Evolutionary conservation across 768 basidiomycete genomes (phyloP), one percentile per base, ranked within the genome.

Genomic region (Boletus coccyginus): DNA sequence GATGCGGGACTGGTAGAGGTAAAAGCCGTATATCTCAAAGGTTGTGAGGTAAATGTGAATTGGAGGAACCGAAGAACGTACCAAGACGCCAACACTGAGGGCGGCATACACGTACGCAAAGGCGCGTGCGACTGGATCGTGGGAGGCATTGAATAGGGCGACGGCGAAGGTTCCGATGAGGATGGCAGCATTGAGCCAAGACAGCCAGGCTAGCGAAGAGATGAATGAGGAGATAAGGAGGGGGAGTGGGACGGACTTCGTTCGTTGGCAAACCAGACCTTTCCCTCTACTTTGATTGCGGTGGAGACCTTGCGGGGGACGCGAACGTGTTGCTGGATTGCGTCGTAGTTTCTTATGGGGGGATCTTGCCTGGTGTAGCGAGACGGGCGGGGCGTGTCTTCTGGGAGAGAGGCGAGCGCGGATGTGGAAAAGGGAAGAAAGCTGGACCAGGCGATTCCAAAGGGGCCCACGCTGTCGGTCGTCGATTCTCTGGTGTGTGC

Each of bases 241-340:
- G 50, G 46, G 14, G 8, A 29, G 16, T 10, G 13, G 11, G 45
- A 48, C 86, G 57, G 46, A 94, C 92, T 94, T 67, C 92, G 77
- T 73, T 98, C 94, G 66, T 97, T 97, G 10, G 94, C 94, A 70
- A 98, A 96, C 94, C 95, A 98, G 46, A 98, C 94, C 66, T 98
- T 98, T 21, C 85, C 87, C 69, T 98, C 94, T 17, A 98, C 93
- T 60, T 86, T 90, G 64, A 98, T 78, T 0, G 87, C 83, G 1
- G 89, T 88, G 0, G 88, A 76, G 21, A 91, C 83, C 72, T 94
- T 94, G 76, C 88, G 90, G 0, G 92, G 92, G 0, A 93, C 80
- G 38, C 87, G 78, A 38, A 92, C 84, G 45, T 81, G 65, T 4
- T 77, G 67, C 63, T 81, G 87, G 70, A 91, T 91, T 3, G 90